phyloP scores from a whole-genome alignment of 1,284 basidiomycete species.

The Papiliotrema fonsecae region DNA sequence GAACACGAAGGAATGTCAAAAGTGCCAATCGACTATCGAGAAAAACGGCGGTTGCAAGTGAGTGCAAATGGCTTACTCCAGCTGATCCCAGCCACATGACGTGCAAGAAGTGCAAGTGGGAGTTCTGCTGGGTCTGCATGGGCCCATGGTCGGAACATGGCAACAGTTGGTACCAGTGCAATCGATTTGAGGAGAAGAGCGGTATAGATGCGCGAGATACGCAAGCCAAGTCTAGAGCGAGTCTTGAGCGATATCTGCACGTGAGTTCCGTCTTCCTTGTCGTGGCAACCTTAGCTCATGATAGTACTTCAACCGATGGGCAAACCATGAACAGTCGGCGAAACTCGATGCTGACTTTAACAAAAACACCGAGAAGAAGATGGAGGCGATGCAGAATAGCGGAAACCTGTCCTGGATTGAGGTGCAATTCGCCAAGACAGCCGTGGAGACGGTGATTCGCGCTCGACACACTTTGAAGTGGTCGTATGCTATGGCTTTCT shows the following conservation, averaged over 20 bases:
- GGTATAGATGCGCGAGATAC: conserved; percentile 83
- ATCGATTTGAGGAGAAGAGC: conserved; percentile 91
- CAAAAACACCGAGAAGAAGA: conserved; percentile 96
- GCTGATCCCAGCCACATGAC: conserved; percentile 77
- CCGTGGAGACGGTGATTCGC: conserved; percentile 82
- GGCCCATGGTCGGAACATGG: conserved; percentile 98
- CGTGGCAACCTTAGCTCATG: background rate
- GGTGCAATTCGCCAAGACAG: conserved; percentile 97
- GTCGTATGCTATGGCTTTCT: conserved; percentile 99
- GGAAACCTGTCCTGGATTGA: conserved; percentile 95
- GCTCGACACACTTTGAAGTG: conserved; percentile 96
- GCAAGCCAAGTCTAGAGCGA: conserved; percentile 80
- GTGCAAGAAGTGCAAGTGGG: conserved; percentile 97
- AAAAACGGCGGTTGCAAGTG: conserved; percentile 99
- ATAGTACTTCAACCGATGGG: conserved; percentile 95
- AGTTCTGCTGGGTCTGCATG: conserved; percentile 63
- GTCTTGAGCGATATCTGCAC: conserved; percentile 92
- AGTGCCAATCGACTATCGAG: conserved; percentile 95
- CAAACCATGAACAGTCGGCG: conserved; percentile 97
- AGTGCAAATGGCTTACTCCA: conserved; percentile 40
- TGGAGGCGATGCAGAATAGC: conserved; percentile 97
- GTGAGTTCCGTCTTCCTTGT: conserved; percentile 53
- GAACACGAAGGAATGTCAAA: conserved; percentile 95
- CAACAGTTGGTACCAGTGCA: conserved; percentile 96
- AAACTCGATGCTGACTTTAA: conserved; percentile 91